These are phyloP conservation scores for Cyberlindnera meyerae DNA, from an alignment of 805 yeast genomes.

Conservation along the genomic window DNA sequence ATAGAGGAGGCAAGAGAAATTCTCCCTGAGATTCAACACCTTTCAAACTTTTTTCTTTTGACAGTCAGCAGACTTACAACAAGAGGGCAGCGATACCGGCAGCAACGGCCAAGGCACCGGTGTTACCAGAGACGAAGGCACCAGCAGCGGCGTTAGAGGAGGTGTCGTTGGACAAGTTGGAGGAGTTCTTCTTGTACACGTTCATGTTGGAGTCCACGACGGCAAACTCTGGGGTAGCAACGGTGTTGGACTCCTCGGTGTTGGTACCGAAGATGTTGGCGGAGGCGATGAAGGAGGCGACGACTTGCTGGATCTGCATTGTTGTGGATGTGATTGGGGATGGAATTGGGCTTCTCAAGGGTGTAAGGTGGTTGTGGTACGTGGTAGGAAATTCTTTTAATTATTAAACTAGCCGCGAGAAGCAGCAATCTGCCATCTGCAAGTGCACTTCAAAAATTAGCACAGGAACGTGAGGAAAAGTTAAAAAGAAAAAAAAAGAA, in stretches of 20 bases:
- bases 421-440: no score
- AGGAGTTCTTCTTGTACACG: slow-evolving; percentile 14
- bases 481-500: no score
- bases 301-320: slow-evolving; percentile 30
- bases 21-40: no score
- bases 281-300: slow-evolving; percentile 26
- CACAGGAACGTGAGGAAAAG: no score
- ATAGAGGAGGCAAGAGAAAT: no score
- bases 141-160: slow-evolving; percentile 25
- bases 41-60: no score
- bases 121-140: slow-evolving; percentile 14
- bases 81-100: slow-evolving; percentile 25
- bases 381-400: no score
- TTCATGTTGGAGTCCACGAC: slow-evolving; percentile 13
- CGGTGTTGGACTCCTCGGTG: slow-evolving; percentile 10
- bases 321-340: slow-evolving; percentile 1
- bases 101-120: slow-evolving; percentile 22
- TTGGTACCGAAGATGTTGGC: slow-evolving; percentile 17
- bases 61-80: no score
- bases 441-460: no score
- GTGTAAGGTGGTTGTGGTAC: neutral
- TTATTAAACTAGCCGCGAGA: no score
- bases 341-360: neutral
- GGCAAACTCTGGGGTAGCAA: slow-evolving; percentile 12
- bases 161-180: slow-evolving; percentile 24